Base-by-base conservation (phyloP, 257 asterid species). In the Nyctanthes arbortristis region DNA sequence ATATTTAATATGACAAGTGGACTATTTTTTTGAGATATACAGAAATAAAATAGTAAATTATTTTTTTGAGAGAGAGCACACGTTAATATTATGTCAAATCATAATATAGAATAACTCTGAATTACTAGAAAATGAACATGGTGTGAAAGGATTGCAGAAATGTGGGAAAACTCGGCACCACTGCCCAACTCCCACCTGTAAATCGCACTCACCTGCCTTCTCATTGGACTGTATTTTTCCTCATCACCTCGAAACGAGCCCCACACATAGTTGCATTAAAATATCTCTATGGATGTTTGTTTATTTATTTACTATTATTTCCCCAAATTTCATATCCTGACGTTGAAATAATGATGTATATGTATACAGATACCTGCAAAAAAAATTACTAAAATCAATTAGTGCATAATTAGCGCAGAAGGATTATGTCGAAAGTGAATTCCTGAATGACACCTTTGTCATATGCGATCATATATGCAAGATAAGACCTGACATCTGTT, bases 181-280 rank as follows among this genome's bases (percentile, higher is more conserved):
- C 30, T 73, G 59, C 71, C 69, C 67, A 71, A 39, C 67, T 63
- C 25, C 66, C 77, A 70, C 74, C 82, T 59, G 71, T 62, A 35
- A 63, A 73, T 65, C 80, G 77, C 77, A 71, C 83, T 66, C 78
- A 63, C 0, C 31, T 52, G 24, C 28, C 29, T 22, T 22, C 59
- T 52, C 4, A 52, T 52, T 52, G 59, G 59, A 52, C 59, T 20
- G 4, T 52, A 22, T 22, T 35, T 35, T 22, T 52, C 31, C 59
- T 52, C 6, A 10, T 52, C 31, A 1, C 4, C 7, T 20, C 31
- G 24, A 52, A 52, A 52, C 59, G 8, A 25, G 9, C n/a, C 59
- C 59, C 31, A 52, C 59, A 24, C 8, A 22, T 13, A 52, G 30
- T 52, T 52, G 58, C 30, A 52, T 52, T 52, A 7, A 52, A 22